Evolutionary conservation across 2,329 filamentous ascomycete species (phyloP), one percentile per base, ranked within the genome.

Genomic region (Nemania sp.): DNA sequence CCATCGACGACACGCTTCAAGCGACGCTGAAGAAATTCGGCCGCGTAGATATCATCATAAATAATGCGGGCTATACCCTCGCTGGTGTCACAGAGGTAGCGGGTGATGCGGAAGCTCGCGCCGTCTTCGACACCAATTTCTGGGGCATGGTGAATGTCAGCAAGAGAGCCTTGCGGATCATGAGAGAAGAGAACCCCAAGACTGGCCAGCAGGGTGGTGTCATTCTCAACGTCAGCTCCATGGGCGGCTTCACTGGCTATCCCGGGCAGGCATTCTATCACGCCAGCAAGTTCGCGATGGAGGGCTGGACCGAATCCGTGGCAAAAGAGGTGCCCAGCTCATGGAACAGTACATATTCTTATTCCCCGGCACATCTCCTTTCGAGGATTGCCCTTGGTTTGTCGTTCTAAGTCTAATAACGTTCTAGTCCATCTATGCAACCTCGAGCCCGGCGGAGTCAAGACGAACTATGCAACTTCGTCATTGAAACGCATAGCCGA

Each of bases 161-260:
- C 0, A 79, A 76, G 60, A 72, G 73, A n/a, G 79, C 78, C 0
- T 54, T 85, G 3, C 76, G 77, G 18, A 73, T 80, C 18, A 79
- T 84, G 75, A 77, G 82, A 5, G 77, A 80, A 45, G 70, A 72
- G 52, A 81, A 79, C 26, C 62, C 58, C 41, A 76, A 74, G 65
- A 70, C 24, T 20, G 67, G 58, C 49, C 70, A 69, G 35, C 72
- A 73, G 53, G 86, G 87, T 2, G 87, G 87, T 7, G 77, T 86
- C 5, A 84, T 89, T 13, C 77, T 88, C 43, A 85, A 89, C 67
- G 76, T 89, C 45, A 86, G 84, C 5, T 87, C 84, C 2, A 83
- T 89, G 73, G 86, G 85, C 3, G 82, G 82, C 0, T 79, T 76
- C 61, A 66, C 75, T 8, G 80, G 76, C 1, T 79, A 75, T 32